phyloP scores from a whole-genome alignment of 2,329 filamentous ascomycete species.

The Colletotrichum filicis region DNA sequence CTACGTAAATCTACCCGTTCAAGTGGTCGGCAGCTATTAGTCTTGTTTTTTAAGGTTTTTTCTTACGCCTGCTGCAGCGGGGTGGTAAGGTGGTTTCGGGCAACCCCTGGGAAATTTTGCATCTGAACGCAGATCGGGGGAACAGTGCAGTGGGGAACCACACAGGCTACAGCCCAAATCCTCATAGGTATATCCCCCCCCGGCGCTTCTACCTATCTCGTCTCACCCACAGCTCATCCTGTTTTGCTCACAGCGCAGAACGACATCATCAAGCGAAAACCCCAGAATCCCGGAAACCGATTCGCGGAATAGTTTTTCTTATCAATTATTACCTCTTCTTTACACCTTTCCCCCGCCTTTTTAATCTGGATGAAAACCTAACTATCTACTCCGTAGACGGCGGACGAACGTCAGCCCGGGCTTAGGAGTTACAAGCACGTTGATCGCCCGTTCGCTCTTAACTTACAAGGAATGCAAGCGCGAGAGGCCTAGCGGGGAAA shows the following conservation, averaged over 20 bases:
- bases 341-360: neutral
- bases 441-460: neutral
- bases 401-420: neutral
- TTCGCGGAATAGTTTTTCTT: neutral
- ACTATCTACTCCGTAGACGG: neutral
- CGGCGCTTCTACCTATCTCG: neutral
- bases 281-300: too few species aligned
- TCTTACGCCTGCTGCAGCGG: neutral
- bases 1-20: too few species aligned
- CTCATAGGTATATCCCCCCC: too few species aligned
- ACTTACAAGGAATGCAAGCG: neutral
- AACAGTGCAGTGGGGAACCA: too few species aligned
- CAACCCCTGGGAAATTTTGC: neutral
- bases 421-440: neutral
- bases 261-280: neutral
- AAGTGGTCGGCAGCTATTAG: neutral
- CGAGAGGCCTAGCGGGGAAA: conserved; percentile 12
- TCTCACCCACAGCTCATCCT: neutral
- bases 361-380: neutral
- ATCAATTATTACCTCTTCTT: neutral
- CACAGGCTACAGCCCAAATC: neutral
- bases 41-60: neutral
- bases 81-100: neutral
- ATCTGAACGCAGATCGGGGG: neutral
- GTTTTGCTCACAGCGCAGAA: neutral